These are phyloP conservation scores for Ascochyta fabae DNA, from an alignment of 2,329 filamentous ascomycete species.

Conservation along the genomic window DNA sequence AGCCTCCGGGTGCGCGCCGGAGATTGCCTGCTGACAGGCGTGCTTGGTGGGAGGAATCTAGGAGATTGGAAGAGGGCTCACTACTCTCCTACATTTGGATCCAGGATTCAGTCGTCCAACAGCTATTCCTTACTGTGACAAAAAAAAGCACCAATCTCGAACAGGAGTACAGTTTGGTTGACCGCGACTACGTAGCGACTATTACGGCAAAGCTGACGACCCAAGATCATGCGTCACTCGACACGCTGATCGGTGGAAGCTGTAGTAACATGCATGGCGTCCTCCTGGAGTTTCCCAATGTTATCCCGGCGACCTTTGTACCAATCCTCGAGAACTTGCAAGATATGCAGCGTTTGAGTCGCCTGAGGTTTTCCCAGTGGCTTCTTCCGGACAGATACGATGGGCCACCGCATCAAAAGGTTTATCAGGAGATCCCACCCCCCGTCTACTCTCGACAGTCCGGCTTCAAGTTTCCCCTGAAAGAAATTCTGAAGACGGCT, in stretches of 20 bases:
- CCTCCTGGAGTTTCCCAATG: constrained; percentile 36
- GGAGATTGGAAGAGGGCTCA: constrained; percentile 29
- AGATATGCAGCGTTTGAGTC: constrained; percentile 31
- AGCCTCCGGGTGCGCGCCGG: constrained; percentile 22
- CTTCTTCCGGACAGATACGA: constrained; percentile 29
- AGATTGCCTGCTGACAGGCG: constrained; percentile 17
- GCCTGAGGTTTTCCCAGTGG: constrained; percentile 37
- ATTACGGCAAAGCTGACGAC: constrained; percentile 27
- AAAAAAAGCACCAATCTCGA: constrained; percentile 14
- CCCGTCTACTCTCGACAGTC: constrained; percentile 32
- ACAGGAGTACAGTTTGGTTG: constrained; percentile 15
- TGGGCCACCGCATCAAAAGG: not conserved
- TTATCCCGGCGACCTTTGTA: constrained; percentile 41
- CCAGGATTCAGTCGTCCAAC: constrained; percentile 21
- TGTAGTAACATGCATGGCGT: constrained; percentile 19
- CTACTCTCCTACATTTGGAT: constrained; percentile 37
- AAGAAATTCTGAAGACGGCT: constrained; percentile 21
- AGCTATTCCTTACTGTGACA: constrained; percentile 36
- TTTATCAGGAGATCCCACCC: constrained; percentile 28
- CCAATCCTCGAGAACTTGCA: constrained; percentile 37
- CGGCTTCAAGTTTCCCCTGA: constrained; percentile 31
- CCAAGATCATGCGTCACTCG: constrained; percentile 21
- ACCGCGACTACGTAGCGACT: constrained; percentile 9
- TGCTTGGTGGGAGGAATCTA: constrained; percentile 41
- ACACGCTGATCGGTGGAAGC: constrained; percentile 20